Conservation (phyloP, 2,329 filamentous ascomycete genomes). For the Didymella exigua region DNA sequence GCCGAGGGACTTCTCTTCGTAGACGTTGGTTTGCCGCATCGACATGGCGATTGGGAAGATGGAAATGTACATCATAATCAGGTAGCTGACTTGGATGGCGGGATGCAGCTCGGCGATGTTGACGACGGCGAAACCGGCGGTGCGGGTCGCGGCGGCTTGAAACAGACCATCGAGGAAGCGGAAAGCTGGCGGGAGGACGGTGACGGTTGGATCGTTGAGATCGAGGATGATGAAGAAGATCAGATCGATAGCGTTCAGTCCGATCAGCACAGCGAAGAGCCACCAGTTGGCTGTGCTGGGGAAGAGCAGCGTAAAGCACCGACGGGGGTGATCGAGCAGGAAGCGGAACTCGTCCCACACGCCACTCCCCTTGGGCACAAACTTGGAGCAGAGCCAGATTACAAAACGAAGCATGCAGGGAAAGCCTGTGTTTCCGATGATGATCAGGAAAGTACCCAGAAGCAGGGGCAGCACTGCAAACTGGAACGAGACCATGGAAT, state of each 20-base stretch:
- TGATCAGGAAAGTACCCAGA: conserved; percentile 81
- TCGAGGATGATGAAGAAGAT: conserved; percentile 93
- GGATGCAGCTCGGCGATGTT: conserved; percentile 80
- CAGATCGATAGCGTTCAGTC: conserved; percentile 83
- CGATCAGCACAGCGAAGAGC: conserved; percentile 83
- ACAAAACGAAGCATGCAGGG: conserved; percentile 92
- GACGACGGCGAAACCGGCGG: conserved; percentile 85
- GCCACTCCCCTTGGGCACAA: conserved; percentile 68
- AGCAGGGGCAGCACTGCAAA: conserved; percentile 76
- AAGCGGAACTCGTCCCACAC: conserved; percentile 91
- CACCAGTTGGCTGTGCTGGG: conserved; percentile 92
- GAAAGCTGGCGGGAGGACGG: conserved; percentile 70
- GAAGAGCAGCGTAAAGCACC: conserved; percentile 95
- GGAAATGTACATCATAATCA: conserved; percentile 99
- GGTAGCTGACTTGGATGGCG: conserved; percentile 88
- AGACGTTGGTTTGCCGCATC: conserved; percentile 91
- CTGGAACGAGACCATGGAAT: conserved; percentile 92
- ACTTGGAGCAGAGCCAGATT: conserved; percentile 79
- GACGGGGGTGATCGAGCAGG: conserved; percentile 88
- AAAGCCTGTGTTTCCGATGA: conserved; percentile 95
- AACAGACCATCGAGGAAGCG: conserved; percentile 87
- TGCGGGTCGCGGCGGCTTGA: conserved; percentile 86
- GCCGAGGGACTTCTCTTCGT: conserved; percentile 86
- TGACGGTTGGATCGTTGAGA: conserved; percentile 73
- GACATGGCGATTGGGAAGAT: conserved; percentile 97